These are phyloP conservation scores for Tricholoma sp. DNA, from an alignment of 768 basidiomycete species.

Conservation along the genomic window DNA sequence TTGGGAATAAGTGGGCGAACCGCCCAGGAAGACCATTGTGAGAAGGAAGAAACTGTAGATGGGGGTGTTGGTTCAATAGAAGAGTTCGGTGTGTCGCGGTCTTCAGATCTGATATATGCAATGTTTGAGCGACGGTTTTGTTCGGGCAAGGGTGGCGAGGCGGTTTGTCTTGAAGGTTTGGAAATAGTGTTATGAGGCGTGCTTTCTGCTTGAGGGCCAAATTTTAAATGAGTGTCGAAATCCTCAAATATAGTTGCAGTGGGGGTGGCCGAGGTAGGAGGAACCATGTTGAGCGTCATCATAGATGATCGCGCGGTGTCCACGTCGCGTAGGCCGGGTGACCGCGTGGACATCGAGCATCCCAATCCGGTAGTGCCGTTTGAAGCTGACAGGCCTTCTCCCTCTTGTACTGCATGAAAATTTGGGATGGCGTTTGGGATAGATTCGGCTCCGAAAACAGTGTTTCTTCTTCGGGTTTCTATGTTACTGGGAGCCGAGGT, in stretches of 20 bases:
- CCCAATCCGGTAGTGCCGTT: slow-evolving; percentile 15
- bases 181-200: slow-evolving; percentile 52
- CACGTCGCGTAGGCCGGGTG: slow-evolving; percentile 40
- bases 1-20: slow-evolving; percentile 52
- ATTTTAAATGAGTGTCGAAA: slow-evolving; percentile 36
- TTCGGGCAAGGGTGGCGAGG: slow-evolving; percentile 30
- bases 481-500: slow-evolving; percentile 34
- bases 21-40: slow-evolving; percentile 45
- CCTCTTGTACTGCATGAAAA: slow-evolving; percentile 37
- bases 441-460: slow-evolving; percentile 40
- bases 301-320: slow-evolving; percentile 51
- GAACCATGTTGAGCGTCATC: slow-evolving; percentile 28
- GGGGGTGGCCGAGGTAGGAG: slow-evolving; percentile 51
- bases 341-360: slow-evolving; percentile 39
- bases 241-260: slow-evolving; percentile 59
- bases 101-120: slow-evolving; percentile 59
- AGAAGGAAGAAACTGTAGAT: slow-evolving; percentile 33
- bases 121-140: slow-evolving; percentile 51
- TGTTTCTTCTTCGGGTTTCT: slow-evolving; percentile 41
- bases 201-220: slow-evolving; percentile 54
- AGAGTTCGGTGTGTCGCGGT: slow-evolving; percentile 25
- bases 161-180: slow-evolving; percentile 23
- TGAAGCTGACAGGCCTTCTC: slow-evolving; percentile 18
- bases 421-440: slow-evolving; percentile 27
- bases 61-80: slow-evolving; percentile 20